A percentile compares a stretch with the other conserved stretches of the same genome.
These are phyloP conservation scores for Echeveria elegans DNA, from an alignment of 164 flowering plant genomes.

Conservation along the genomic window DNA sequence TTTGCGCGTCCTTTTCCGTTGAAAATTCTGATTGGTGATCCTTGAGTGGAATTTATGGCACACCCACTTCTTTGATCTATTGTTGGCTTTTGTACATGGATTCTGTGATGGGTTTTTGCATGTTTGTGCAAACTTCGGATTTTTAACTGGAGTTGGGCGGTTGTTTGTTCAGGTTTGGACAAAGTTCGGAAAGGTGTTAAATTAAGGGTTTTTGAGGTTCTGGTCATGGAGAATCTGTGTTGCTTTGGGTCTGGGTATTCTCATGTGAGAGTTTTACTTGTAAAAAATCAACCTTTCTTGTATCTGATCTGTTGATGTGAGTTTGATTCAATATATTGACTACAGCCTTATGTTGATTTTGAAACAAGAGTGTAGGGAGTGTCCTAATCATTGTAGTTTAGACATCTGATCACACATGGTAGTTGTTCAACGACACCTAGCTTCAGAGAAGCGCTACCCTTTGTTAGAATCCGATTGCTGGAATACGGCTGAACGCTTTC, in stretches of 20 bases:
- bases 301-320: background rate
- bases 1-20: constrained; percentile 1
- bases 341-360: background rate
- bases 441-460: background rate
- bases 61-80: constrained; percentile 12
- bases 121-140: constrained; percentile 11
- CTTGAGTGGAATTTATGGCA: constrained; percentile 20
- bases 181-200: background rate
- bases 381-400: background rate
- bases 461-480: background rate
- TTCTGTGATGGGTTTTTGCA: constrained; percentile 16
- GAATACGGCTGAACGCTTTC: too few species aligned
- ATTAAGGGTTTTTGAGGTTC: background rate
- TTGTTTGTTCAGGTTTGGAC: constrained; percentile 25
- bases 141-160: constrained; percentile 3
- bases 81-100: constrained; percentile 1
- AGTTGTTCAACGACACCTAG: background rate
- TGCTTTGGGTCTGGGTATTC: constrained; percentile 31
- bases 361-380: background rate
- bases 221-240: constrained; percentile 30
- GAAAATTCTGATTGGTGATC: constrained; percentile 22
- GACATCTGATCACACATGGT: too few species aligned
- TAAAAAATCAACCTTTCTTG: background rate
- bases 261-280: constrained; percentile 21
- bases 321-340: background rate